Evolutionary conservation across 2,329 filamentous ascomycete species (phyloP).

Genomic region (Xylaria sp.): DNA sequence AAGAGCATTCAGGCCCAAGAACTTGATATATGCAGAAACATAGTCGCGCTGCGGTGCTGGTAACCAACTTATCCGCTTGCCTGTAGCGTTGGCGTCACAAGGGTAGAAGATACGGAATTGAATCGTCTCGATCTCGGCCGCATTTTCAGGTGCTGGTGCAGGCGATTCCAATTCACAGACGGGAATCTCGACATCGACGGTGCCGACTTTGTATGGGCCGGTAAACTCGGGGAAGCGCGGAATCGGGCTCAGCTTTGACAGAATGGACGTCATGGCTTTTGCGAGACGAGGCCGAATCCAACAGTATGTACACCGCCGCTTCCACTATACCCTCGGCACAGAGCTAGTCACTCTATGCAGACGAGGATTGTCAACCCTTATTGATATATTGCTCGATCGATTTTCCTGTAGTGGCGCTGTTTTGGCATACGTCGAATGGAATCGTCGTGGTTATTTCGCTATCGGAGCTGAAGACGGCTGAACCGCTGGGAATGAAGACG

Average conservation of each 20-base stretch:
- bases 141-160: constrained; percentile 63
- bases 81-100: constrained; percentile 62
- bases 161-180: constrained; percentile 68
- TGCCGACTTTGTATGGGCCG: constrained; percentile 82
- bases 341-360: not conserved
- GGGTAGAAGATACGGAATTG: constrained; percentile 88
- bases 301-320: not conserved
- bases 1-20: constrained; percentile 73
- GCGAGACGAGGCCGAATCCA: no score
- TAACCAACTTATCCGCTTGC: constrained; percentile 78
- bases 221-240: constrained; percentile 80
- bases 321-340: not conserved
- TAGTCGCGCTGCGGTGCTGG: constrained; percentile 80
- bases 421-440: not conserved
- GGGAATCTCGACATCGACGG: constrained; percentile 83
- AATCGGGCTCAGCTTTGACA: constrained; percentile 72
- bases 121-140: constrained; percentile 73
- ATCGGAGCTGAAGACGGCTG: not conserved
- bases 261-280: constrained; percentile 52
- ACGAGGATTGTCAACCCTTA: not conserved
- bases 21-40: constrained; percentile 79
- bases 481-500: not conserved
- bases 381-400: not conserved
- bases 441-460: not conserved
- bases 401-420: not conserved